Evolutionary conservation across 2,329 filamentous ascomycete genomes (phyloP), one percentile per base, ranked within the genome.

Genomic region (Ophiocordyceps robertsii): DNA sequence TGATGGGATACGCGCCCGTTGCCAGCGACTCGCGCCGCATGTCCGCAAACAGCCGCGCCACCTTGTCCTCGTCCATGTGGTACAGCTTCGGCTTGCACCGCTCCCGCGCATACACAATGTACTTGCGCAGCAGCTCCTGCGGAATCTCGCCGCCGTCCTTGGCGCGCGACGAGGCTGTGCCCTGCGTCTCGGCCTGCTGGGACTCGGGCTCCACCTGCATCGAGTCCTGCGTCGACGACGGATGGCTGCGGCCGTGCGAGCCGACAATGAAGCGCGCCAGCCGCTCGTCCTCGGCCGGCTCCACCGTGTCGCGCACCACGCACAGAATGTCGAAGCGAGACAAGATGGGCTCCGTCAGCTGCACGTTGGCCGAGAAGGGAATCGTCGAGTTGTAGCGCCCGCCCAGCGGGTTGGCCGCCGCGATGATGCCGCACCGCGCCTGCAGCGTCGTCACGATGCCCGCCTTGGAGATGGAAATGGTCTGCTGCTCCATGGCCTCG

Each of bases 401-500:
- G 38, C 89, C 90, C 46, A 94, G 90, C 1, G 92, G 92, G 64
- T 98, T 98, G 53, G 92, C 92, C 2, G 92, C 92, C 14, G 92
- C 92, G 49, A 98, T 88, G 51, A 98, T 93, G 42, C 89, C 88
- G 61, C 92, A 98, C 33, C 92, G 83, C 37, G 92, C 92, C 62
- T 98, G 90, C 1, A 98, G 72, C 0, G 92, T 96, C 1, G 92
- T 98, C 37, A 98, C 92, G 47, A 98, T 98, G 64, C 92, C 92
- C 1, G 92, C 92, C 61, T 98, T 98, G 49, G 88, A 95, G 57
- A 98, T 98, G 47, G 90, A 96, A 52, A 98, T 98, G 2, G 92
- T 98, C 66, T 98, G 92, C 64, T 98, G 92, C 64, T 98, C 92
- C 92, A 98, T 98, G 46, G 92, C 92, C 70, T 98, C 92, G 73